Conservation (phyloP, 1,284 basidiomycete genomes). For the Pterula multifida region DNA sequence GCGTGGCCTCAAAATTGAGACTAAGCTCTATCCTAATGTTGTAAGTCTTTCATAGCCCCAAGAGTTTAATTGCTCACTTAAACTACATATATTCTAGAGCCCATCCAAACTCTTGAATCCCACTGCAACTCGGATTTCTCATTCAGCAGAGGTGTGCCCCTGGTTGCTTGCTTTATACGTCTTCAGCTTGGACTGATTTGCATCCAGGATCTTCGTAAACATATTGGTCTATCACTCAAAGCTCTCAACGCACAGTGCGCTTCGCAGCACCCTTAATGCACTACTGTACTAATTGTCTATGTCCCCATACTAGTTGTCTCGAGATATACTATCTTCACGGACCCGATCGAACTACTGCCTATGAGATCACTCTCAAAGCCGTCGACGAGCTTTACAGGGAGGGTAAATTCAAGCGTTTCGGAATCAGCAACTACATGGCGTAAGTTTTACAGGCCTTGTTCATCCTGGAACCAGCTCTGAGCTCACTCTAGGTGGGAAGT, state of each 20-base stretch:
- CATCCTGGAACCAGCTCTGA: constrained; percentile 8
- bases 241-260: constrained; percentile 35
- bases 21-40: constrained; percentile 26
- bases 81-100: neutral
- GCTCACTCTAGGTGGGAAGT: constrained; percentile 20
- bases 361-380: constrained; percentile 30
- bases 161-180: neutral
- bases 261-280: neutral
- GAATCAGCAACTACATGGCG: constrained; percentile 25
- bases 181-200: constrained; percentile 10
- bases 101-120: neutral
- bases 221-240: constrained; percentile 30
- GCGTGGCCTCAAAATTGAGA: constrained; percentile 27
- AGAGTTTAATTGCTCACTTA: no score
- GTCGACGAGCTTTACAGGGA: constrained; percentile 31
- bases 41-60: constrained; percentile 6
- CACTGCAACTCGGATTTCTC: neutral
- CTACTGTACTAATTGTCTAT: neutral
- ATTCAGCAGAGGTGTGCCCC: constrained; percentile 7
- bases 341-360: constrained; percentile 32
- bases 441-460: constrained; percentile 10
- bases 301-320: constrained; percentile 13
- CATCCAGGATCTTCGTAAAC: constrained; percentile 25
- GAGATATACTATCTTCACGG: constrained; percentile 33
- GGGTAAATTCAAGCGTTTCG: constrained; percentile 27